Percentiles rank a stretch among this genome's conserved stretches.
Evolutionary conservation across 345 rosid species (phyloP).

Genomic region (Cardamine chenopodiifolia): DNA sequence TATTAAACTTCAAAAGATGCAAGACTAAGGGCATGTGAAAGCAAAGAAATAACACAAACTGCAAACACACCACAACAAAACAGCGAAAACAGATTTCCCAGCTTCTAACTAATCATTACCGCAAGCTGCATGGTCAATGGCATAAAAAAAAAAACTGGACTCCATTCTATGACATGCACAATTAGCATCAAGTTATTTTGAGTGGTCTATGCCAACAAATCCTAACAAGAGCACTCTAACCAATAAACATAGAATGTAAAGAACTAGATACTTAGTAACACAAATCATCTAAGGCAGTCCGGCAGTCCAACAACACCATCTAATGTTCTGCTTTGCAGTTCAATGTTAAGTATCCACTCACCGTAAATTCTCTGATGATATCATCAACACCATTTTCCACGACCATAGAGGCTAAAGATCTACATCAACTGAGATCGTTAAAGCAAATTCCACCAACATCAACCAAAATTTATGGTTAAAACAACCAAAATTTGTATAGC

Average conservation of each 20-base stretch:
- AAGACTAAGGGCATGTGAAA: constrained; percentile 11
- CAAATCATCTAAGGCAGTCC: background rate
- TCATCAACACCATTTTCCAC: constrained; percentile 2
- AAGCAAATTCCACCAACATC: background rate
- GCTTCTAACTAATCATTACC: background rate
- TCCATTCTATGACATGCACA: background rate
- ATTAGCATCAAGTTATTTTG: background rate
- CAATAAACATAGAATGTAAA: background rate
- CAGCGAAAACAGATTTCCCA: constrained; percentile 12
- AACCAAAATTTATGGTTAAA: background rate
- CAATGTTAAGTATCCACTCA: constrained; percentile 20
- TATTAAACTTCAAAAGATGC: background rate
- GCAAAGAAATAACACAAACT: background rate
- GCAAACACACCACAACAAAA: constrained; percentile 1
- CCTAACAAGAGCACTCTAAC: background rate
- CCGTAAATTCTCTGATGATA: constrained; percentile 15
- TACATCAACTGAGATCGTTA: constrained; percentile 26
- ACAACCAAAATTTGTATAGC: background rate
- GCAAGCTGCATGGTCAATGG: background rate
- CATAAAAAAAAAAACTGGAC: constrained; percentile 1
- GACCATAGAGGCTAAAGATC: constrained; percentile 14
- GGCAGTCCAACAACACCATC: constrained; percentile 1
- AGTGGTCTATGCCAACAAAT: constrained; percentile 1
- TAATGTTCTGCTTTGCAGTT: background rate
- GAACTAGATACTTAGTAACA: background rate